A percentile compares a stretch with the other conserved stretches of the same genome.
phyloP scores from a whole-genome alignment of 371 early-diverging fungal species.

The Saksenaea vasiformis region DNA sequence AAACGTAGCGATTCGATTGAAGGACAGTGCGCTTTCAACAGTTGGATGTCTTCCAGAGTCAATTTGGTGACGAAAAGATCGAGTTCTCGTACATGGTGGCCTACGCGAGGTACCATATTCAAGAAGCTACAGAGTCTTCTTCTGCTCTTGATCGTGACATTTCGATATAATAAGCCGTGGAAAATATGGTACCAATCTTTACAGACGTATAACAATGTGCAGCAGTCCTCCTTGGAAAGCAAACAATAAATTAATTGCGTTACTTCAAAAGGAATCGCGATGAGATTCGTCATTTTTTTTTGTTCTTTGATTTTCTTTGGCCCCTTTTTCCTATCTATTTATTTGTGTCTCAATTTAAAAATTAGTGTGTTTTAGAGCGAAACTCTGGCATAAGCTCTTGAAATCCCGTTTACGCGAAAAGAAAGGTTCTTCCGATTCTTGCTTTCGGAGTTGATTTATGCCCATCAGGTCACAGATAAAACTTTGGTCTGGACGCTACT shows the following conservation, averaged over 20 bases:
- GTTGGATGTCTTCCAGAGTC: neutral
- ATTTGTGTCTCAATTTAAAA: neutral
- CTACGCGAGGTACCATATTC: neutral
- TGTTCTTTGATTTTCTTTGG: neutral
- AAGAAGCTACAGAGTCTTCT: neutral
- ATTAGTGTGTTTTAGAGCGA: neutral
- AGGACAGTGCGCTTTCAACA: neutral
- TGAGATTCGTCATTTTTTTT: neutral
- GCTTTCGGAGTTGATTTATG: neutral
- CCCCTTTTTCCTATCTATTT: neutral
- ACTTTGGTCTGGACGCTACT: neutral
- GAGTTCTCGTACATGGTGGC: neutral
- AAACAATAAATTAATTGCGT: neutral
- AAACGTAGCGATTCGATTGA: neutral
- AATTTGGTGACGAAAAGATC: neutral
- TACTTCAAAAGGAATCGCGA: neutral
- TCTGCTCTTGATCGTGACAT: neutral
- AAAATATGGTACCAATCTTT: neutral
- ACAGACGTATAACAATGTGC: neutral
- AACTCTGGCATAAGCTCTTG: neutral
- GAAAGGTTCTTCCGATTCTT: slow-evolving; percentile 5
- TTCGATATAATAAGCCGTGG: neutral
- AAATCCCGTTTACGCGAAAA: neutral
- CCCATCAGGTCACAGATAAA: neutral
- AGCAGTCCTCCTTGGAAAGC: neutral